phyloP scores from a whole-genome alignment of 345 rosid genomes.

The Diplotaxis tenuifolia region DNA sequence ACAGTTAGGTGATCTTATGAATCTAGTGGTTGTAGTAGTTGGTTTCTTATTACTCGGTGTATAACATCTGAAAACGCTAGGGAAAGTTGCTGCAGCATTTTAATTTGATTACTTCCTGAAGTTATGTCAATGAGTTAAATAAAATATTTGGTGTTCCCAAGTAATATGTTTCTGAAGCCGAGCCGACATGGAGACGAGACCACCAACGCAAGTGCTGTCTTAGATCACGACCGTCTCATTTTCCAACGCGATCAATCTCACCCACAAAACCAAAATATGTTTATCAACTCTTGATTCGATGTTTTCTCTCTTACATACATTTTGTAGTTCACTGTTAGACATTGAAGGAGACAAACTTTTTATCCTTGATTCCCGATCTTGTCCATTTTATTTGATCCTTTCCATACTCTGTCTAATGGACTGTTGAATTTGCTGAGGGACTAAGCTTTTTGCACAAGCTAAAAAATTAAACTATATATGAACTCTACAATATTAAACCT shows the following conservation, averaged over 20 bases:
- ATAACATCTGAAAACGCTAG: conserved; percentile 6
- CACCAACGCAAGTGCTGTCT: conserved; percentile 84
- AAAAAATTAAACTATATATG: background rate
- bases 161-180: conserved; percentile 43
- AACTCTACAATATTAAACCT: conserved; percentile 11
- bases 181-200: conserved; percentile 73
- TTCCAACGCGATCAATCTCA: conserved; percentile 47
- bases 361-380: conserved; percentile 45
- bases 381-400: conserved; percentile 41
- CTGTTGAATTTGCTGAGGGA: conserved; percentile 8
- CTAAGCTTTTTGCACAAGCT: background rate
- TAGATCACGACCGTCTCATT: conserved; percentile 46
- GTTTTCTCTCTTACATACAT: conserved; percentile 17
- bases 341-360: conserved; percentile 49
- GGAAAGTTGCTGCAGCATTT: background rate
- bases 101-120: background rate
- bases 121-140: conserved; percentile 11
- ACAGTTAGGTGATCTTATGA: conserved; percentile 15
- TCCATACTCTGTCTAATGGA: conserved; percentile 26
- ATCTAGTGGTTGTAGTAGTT: conserved; percentile 21
- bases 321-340: conserved; percentile 15
- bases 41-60: conserved; percentile 23
- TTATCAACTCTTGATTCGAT: conserved; percentile 24
- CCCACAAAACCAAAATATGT: conserved; percentile 21
- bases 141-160: conserved; percentile 34